Conservation (phyloP, 352 stramenopile genomes). For the Thalassiosira exigua region DNA sequence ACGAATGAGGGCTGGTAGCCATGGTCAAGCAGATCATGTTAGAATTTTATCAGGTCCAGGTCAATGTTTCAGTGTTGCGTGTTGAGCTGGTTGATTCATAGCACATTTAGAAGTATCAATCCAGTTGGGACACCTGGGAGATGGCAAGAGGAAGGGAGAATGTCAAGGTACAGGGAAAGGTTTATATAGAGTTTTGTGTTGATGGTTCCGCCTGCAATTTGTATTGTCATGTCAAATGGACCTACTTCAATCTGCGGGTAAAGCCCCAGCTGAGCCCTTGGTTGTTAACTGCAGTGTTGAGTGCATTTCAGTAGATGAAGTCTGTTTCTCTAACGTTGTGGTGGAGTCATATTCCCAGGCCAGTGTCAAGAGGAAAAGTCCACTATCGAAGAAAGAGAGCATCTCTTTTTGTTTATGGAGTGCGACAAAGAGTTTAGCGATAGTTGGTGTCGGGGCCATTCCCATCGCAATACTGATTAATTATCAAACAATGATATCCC, state of each 20-base stretch:
- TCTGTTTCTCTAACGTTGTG: not conserved
- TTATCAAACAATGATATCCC: conserved; percentile 15
- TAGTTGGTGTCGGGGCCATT: conserved; percentile 16
- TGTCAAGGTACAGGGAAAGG: conserved; percentile 46
- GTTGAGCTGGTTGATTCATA: conserved; percentile 26
- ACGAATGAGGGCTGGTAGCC: conserved; percentile 9
- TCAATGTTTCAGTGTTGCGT: conserved; percentile 16
- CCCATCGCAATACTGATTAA: conserved; percentile 21
- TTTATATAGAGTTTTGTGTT: conserved; percentile 30
- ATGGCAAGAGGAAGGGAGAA: conserved; percentile 45
- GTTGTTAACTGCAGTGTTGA: conserved; percentile 17
- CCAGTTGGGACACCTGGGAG: conserved; percentile 24
- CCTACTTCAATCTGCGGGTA: not conserved
- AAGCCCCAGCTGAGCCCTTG: conserved; percentile 34
- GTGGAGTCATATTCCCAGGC: conserved; percentile 23
- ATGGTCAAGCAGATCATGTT: not conserved
- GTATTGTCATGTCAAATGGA: conserved; percentile 38
- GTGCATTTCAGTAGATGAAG: not conserved
- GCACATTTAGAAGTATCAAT: conserved; percentile 29
- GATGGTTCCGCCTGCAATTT: not conserved
- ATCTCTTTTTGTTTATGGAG: conserved; percentile 11
- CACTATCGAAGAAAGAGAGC: not conserved
- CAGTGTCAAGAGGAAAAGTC: conserved; percentile 22
- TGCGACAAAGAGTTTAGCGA: conserved; percentile 15
- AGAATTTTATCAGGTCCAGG: conserved; percentile 19